Base-by-base conservation (phyloP, 2,329 filamentous ascomycete genomes). In the Metarhizium guizhouense region DNA sequence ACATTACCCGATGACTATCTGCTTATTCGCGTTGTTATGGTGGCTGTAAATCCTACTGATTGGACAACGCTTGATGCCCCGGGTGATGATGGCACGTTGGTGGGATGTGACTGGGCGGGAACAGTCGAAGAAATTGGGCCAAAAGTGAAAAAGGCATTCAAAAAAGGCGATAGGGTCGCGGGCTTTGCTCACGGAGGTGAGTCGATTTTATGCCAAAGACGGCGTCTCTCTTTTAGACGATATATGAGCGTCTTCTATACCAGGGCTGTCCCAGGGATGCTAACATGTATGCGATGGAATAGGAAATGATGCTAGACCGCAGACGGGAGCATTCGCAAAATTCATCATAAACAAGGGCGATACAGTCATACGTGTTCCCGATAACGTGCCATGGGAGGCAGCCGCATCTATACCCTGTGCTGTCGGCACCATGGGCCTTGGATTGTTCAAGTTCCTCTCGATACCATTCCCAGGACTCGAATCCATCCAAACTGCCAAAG, bases 341-440 rank as follows among this genome's bases (percentile, higher is more conserved):
- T 43, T 43, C 40, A 18, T 43, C 4, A 56, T 58, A 2, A 62
- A 57, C 2, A 51, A 56, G 2, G 62, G 59, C 7, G 58, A 61
- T 43, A 32, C 65, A 25, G 51, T 63, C 11, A 56, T 63, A 45
- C 60, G 54, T 66, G 32, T 34, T 11, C 32, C 32, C 32, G 32
- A 34, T 11, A 34, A 34, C 32, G 32, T 34, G 5, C 32, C 56
- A 60, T 63, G 62, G n/a, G 59, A 60, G 52, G 56, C 62, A 14
- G 67, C 61, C 6, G 66, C 66, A 1, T 60, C 59, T 8, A 50
- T 70, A 4, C 60, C 61, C 18, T 56, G 54, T 5, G 60, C 64
- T 38, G 55, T 68, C 53, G 59, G 59, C 6, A 68, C 67, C 3
- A 59, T 63, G 13, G 65, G 62, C 30, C 60, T 69, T 62, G 67